A percentile compares a stretch with the other conserved stretches of the same genome.
These are phyloP conservation scores for Tricholoma bakamatsutake DNA, from an alignment of 768 basidiomycete genomes.

Conservation along the genomic window DNA sequence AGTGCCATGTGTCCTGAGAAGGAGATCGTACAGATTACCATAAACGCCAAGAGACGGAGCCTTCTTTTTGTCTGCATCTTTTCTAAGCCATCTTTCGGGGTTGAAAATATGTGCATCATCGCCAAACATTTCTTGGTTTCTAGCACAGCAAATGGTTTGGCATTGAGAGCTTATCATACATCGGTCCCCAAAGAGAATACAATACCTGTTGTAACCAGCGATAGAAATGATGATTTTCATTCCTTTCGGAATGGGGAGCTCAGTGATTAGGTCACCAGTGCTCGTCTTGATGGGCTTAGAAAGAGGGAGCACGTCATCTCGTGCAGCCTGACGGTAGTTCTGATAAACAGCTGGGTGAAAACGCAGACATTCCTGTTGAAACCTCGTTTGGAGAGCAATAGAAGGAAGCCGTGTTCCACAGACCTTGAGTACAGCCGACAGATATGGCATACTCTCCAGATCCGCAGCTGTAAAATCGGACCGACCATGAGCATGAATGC, in stretches of 20 bases:
- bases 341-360: conserved; percentile 49
- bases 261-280: conserved; percentile 35
- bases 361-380: conserved; percentile 42
- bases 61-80: conserved; percentile 27
- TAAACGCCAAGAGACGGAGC: conserved; percentile 38
- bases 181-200: neutral
- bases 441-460: conserved; percentile 44
- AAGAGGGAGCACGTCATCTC: conserved; percentile 56
- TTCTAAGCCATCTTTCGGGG: conserved; percentile 50
- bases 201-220: conserved; percentile 50
- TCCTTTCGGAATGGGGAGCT: conserved; percentile 45
- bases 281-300: conserved; percentile 43
- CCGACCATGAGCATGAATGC: conserved; percentile 29
- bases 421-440: conserved; percentile 44
- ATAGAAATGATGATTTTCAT: conserved; percentile 48
- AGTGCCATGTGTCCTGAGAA: neutral
- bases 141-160: conserved; percentile 11
- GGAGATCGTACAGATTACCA: conserved; percentile 36
- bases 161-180: neutral
- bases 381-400: neutral
- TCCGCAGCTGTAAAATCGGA: conserved; percentile 40
- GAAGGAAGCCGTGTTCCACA: neutral
- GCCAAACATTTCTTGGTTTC: conserved; percentile 48
- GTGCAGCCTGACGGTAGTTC: conserved; percentile 43
- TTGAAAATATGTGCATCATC: conserved; percentile 49